Evolutionary conservation across 116 monocot species (phyloP).

Genomic region (Iris pallida): DNA sequence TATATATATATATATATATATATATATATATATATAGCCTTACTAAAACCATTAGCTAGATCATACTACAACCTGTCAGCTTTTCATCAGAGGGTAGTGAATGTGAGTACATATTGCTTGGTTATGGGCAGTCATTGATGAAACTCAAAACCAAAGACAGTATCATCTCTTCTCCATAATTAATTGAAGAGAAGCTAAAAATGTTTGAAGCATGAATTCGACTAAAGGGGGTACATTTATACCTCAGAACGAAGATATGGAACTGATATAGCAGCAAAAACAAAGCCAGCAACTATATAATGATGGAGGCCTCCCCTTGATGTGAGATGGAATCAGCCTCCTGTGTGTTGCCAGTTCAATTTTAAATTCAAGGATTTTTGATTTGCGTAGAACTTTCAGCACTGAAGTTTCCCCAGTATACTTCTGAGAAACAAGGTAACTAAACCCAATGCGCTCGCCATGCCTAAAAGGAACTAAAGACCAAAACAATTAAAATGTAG

Average conservation of each 20-base stretch:
- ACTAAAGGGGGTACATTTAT: conserved; percentile 12
- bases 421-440: conserved; percentile 97
- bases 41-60: too few species aligned
- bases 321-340: conserved; percentile 79
- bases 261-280: conserved; percentile 81
- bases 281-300: conserved; percentile 95
- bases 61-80: too few species aligned
- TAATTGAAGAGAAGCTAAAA: too few species aligned
- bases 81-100: too few species aligned
- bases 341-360: conserved; percentile 71
- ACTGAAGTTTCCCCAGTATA: conserved; percentile 79
- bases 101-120: too few species aligned
- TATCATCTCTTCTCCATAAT: too few species aligned
- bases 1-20: too few species aligned
- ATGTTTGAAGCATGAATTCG: neutral
- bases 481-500: conserved; percentile 9
- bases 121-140: too few species aligned
- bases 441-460: conserved; percentile 95
- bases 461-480: conserved; percentile 96
- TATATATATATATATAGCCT: too few species aligned
- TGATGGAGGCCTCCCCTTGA: conserved; percentile 81
- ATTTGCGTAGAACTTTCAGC: conserved; percentile 67
- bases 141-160: too few species aligned
- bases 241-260: conserved; percentile 99
- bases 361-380: conserved; percentile 57